phyloP scores from a whole-genome alignment of 2,329 filamentous ascomycete species.

The Fusarium nygamai region DNA sequence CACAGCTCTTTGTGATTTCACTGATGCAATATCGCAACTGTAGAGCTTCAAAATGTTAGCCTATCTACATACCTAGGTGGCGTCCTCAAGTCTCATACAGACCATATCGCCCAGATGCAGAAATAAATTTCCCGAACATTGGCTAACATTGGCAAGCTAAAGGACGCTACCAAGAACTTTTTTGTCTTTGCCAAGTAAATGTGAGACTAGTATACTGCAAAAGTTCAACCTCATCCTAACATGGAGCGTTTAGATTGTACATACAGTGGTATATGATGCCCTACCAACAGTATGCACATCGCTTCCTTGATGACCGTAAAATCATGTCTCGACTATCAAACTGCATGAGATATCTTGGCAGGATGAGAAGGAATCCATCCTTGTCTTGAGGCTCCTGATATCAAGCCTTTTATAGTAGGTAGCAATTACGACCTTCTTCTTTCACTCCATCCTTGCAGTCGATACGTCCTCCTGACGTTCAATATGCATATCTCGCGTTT shows the following conservation, averaged over 20 bases:
- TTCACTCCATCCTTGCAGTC: conserved; percentile 29
- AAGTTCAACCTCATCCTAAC: conserved; percentile 4
- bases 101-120: neutral
- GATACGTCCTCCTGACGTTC: conserved; percentile 20
- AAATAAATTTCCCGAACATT: conserved; percentile 14
- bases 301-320: neutral
- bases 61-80: neutral
- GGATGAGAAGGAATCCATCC: conserved; percentile 5
- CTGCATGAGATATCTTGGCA: conserved; percentile 19
- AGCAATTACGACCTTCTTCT: conserved; percentile 33
- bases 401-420: conserved; percentile 27
- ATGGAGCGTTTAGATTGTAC: neutral
- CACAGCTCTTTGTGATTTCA: neutral
- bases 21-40: neutral
- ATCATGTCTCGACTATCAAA: neutral
- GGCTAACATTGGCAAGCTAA: conserved; percentile 10
- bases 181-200: conserved; percentile 5
- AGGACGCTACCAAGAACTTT: conserved; percentile 2
- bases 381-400: conserved; percentile 28
- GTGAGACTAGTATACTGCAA: conserved; percentile 10
- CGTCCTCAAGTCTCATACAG: neutral
- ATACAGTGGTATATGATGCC: neutral
- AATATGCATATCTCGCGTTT: neutral
- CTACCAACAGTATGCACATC: neutral
- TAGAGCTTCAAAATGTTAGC: neutral